Evolutionary conservation across 352 stramenopile genomes (phyloP).

Genomic region (Pythium insidiosum): DNA sequence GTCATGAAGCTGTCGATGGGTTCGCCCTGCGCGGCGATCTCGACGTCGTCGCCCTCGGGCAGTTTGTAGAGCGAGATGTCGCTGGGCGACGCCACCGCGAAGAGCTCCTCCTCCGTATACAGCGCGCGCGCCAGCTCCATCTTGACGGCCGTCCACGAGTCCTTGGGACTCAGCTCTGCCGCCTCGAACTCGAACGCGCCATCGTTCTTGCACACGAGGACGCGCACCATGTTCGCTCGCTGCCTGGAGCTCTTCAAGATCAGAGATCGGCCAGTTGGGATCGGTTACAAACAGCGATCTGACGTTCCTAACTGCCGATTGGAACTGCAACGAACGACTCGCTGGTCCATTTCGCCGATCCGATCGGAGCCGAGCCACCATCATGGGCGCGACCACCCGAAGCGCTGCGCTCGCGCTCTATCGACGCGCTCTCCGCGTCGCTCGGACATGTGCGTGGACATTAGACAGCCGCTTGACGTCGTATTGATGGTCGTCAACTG

Average conservation of each 20-base stretch:
- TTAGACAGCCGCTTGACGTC: not conserved
- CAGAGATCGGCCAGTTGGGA: not conserved
- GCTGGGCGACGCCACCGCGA: slow-evolving; percentile 37
- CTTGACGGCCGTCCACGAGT: slow-evolving; percentile 40
- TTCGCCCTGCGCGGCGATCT: slow-evolving; percentile 12
- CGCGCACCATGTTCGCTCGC: slow-evolving; percentile 24
- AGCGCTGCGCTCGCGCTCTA: slow-evolving; percentile 51
- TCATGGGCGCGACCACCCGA: slow-evolving; percentile 4
- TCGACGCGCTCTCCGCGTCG: slow-evolving; percentile 62
- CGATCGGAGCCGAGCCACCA: no score
- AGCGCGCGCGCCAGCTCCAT: slow-evolving; percentile 44
- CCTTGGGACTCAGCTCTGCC: slow-evolving; percentile 18
- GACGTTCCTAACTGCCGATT: no score
- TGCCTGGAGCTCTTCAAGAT: not conserved
- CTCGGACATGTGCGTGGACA: slow-evolving; percentile 48
- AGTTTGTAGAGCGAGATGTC: slow-evolving; percentile 60
- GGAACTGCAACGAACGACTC: no score
- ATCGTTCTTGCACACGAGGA: slow-evolving; percentile 78
- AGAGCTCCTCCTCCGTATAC: slow-evolving; percentile 70
- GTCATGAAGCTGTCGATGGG: slow-evolving; percentile 14
- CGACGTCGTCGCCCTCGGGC: slow-evolving; percentile 34
- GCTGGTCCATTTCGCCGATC: no score
- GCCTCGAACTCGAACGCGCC: slow-evolving; percentile 62
- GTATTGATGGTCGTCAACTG: not conserved
- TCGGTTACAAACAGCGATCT: not conserved